Conservation (phyloP, 2,329 filamentous ascomycete species). For the Trichoderma sp. region DNA sequence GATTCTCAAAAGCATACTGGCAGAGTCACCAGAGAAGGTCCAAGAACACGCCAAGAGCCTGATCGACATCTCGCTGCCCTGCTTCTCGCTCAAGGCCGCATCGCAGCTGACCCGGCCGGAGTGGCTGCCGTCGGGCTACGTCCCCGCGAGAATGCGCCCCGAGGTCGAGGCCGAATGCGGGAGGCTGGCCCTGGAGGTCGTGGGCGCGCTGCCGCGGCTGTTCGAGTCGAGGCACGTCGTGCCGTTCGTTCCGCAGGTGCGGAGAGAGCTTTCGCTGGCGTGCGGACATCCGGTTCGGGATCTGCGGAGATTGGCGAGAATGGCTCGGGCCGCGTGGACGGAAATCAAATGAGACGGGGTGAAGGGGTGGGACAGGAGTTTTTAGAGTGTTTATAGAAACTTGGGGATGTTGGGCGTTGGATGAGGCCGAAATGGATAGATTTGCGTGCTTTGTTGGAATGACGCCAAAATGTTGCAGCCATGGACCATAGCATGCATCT, state of each 20-base stretch:
- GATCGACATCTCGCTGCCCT: slow-evolving; percentile 43
- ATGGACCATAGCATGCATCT: neutral
- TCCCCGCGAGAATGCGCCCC: slow-evolving; percentile 15
- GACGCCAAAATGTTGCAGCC: neutral
- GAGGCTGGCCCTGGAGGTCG: slow-evolving; percentile 46
- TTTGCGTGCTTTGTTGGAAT: neutral
- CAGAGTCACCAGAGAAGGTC: slow-evolving; percentile 44
- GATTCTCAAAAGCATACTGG: slow-evolving; percentile 48
- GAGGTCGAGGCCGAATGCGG: slow-evolving; percentile 39
- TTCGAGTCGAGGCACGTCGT: slow-evolving; percentile 48
- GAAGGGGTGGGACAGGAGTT: neutral
- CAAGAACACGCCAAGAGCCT: slow-evolving; percentile 49
- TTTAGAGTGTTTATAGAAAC: neutral
- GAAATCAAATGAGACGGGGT: slow-evolving; percentile 30
- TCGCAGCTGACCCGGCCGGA: slow-evolving; percentile 27
- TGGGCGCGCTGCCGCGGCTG: slow-evolving; percentile 45
- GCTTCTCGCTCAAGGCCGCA: slow-evolving; percentile 33
- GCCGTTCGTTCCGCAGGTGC: slow-evolving; percentile 42
- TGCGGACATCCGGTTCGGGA: slow-evolving; percentile 54
- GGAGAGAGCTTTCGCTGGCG: slow-evolving; percentile 47
- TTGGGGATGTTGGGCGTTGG: neutral
- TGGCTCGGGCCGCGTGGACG: slow-evolving; percentile 50
- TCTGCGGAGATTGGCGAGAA: slow-evolving; percentile 48
- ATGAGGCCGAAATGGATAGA: neutral
- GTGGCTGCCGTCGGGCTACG: slow-evolving; percentile 33